Base-by-base conservation (phyloP, 306 rosid species). In the Cicer judaicum region DNA sequence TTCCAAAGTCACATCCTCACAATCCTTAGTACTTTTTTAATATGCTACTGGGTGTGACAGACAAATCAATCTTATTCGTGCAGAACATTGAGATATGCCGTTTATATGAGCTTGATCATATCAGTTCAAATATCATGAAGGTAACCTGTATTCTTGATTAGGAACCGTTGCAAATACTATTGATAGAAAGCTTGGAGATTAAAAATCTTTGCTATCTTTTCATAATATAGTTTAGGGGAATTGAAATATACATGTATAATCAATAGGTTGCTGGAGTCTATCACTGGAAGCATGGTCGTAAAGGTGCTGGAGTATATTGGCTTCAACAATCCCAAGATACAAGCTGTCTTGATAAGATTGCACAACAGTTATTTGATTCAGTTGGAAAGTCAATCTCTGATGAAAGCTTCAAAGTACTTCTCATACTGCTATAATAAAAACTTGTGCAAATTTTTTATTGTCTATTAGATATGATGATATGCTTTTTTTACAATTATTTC, bases 41-140 rank as follows among this genome's bases (percentile, higher is more conserved):
- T 79, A 63, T 79, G 39, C 55, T 62, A 78, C 14, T 75, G n/a
- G n/a, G 71, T 71, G 82, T 79, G 68, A 78, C 76, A 15, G 29
- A 80, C 5, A 76, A 49, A 59, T 70, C 54, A 46, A 73, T 50
- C 10, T 70, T 41, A 66, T 19, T 64, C 54, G 13, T 85, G 89
- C 89, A 93, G 98, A 88, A 86, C 77, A 84, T 93, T 11, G 98
- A 93, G 92, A 89, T 91, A 60, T 91, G 98, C 78, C 97, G 97
- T 46, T 66, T 93, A 73, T 89, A 89, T 48, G 96, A 90, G 40
- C 96, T 93, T 63, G 85, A 87, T 72, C 79, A 78, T 74, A 64
- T 89, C 70, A 73, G 94, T 82, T 88, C 97, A 73, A 90, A 85
- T 77, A 80, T 91, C 72, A 91, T 89, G 94, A 88, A 89, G 97